Conservation (phyloP, 768 basidiomycete species). For the Leccinum boreale region DNA sequence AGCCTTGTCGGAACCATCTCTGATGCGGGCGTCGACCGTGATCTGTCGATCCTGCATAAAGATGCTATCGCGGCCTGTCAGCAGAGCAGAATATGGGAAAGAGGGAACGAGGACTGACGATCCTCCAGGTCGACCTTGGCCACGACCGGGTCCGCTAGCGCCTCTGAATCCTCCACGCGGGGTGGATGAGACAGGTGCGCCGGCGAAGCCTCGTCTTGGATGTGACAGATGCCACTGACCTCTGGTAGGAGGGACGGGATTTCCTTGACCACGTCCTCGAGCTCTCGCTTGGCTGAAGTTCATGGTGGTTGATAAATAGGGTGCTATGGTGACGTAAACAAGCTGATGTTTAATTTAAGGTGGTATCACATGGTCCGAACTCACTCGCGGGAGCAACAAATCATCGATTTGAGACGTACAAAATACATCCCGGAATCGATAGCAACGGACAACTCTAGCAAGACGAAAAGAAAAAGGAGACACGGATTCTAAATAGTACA, state of each 20-base stretch:
- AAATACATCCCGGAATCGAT: not conserved
- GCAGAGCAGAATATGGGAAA: not conserved
- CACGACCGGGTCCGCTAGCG: conserved; percentile 3
- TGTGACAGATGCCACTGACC: conserved; percentile 10
- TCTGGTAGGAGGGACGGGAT: not conserved
- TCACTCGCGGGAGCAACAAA: not conserved
- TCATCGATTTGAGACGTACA: not conserved
- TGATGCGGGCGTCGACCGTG: conserved; percentile 54
- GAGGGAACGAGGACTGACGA: conserved; percentile 12
- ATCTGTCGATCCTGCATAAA: conserved; percentile 37
- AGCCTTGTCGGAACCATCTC: conserved; percentile 37
- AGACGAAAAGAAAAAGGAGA: not conserved
- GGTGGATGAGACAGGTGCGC: not conserved
- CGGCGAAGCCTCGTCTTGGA: conserved; percentile 14
- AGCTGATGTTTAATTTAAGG: too few species aligned
- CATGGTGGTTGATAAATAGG: not conserved
- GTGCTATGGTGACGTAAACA: not conserved
- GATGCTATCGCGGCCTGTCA: not conserved
- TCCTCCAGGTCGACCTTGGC: conserved; percentile 15
- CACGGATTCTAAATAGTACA: conserved; percentile 18
- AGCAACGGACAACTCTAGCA: conserved; percentile 2
- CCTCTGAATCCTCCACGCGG: conserved; percentile 26
- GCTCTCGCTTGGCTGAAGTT: not conserved
- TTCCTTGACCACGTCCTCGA: conserved; percentile 2
- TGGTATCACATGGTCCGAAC: not conserved